phyloP scores from a whole-genome alignment of 2,329 filamentous ascomycete species.

The Apiospora pterosperma region DNA sequence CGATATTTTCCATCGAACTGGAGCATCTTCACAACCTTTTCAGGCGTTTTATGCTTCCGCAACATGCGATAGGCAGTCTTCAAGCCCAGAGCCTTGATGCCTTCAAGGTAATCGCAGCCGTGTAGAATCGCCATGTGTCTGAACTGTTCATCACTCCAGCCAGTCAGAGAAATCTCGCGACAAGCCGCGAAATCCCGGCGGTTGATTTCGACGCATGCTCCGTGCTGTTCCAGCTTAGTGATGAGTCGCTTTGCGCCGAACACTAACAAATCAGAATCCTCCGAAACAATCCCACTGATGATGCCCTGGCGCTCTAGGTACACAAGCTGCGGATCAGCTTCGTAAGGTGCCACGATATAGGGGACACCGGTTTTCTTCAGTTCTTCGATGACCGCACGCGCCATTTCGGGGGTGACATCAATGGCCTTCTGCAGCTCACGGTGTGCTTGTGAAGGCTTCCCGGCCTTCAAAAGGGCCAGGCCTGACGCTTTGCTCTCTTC shows the following conservation, averaged over 20 bases:
- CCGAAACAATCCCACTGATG: constrained; percentile 85
- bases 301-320: constrained; percentile 86
- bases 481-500: constrained; percentile 74
- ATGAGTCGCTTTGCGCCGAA: constrained; percentile 89
- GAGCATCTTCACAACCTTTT: constrained; percentile 75
- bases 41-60: constrained; percentile 83
- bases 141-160: constrained; percentile 91
- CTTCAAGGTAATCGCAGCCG: constrained; percentile 91
- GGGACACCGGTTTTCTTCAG: constrained; percentile 76
- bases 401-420: constrained; percentile 96
- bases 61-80: constrained; percentile 92
- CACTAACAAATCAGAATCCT: constrained; percentile 93
- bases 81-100: constrained; percentile 79
- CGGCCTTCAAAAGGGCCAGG: constrained; percentile 75
- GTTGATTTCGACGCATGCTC: constrained; percentile 88
- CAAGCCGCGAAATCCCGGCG: constrained; percentile 85
- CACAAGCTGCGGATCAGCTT: constrained; percentile 94
- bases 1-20: constrained; percentile 85
- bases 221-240: constrained; percentile 92
- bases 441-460: constrained; percentile 76
- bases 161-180: constrained; percentile 81
- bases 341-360: constrained; percentile 94
- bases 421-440: constrained; percentile 91
- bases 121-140: constrained; percentile 94
- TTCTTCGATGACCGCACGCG: constrained; percentile 84